These are phyloP conservation scores for Rhododendron mucronatum DNA, from an alignment of 148 eudicot genomes.

Conservation along the genomic window DNA sequence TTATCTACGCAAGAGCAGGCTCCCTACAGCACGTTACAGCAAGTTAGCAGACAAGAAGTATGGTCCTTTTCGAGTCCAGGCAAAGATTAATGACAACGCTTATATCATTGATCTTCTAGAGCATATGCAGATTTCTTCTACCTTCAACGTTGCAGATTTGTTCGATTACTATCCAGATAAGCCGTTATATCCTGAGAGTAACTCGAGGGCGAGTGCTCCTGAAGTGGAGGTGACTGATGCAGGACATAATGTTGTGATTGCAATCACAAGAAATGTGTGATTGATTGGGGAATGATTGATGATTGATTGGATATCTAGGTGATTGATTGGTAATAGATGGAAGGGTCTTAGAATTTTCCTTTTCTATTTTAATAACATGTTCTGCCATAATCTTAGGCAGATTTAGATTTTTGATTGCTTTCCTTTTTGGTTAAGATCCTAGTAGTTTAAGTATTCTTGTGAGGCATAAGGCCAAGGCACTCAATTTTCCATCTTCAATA, in stretches of 20 bases:
- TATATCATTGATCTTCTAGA: background rate
- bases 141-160: background rate
- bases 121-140: background rate
- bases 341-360: too few species aligned
- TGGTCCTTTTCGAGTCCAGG: background rate
- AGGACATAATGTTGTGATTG: background rate
- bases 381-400: background rate
- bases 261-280: too few species aligned
- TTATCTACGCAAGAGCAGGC: background rate
- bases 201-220: constrained; percentile 7
- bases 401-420: background rate
- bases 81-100: constrained; percentile 10
- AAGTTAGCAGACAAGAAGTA: constrained; percentile 1
- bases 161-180: background rate
- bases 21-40: background rate
- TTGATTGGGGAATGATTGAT: background rate
- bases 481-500: background rate
- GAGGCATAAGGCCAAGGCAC: background rate
- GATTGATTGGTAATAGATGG: too few species aligned
- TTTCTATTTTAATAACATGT: too few species aligned
- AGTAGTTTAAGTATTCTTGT: background rate
- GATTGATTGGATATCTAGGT: too few species aligned
- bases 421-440: background rate
- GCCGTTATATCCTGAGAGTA: background rate
- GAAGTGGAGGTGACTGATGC: background rate